Conservation (phyloP, 164 flowering plant species). For the Stephania japonica region DNA sequence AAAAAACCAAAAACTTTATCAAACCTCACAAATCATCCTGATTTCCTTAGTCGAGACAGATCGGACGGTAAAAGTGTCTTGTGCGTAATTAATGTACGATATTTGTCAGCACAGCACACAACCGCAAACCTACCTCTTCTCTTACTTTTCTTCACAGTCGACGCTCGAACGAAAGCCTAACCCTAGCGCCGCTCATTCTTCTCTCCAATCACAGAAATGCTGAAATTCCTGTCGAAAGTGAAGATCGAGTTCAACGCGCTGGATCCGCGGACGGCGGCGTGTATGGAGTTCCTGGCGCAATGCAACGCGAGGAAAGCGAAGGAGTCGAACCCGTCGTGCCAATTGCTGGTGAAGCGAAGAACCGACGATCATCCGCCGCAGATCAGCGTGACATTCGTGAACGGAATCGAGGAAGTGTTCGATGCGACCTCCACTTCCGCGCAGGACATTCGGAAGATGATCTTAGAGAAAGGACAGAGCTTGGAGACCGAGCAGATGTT, state of each 20-base stretch:
- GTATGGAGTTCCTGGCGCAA: constrained; percentile 91
- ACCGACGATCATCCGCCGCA: constrained; percentile 84
- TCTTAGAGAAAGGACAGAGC: constrained; percentile 68
- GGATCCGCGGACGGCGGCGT: constrained; percentile 71
- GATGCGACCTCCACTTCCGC: constrained; percentile 79
- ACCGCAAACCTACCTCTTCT: no score
- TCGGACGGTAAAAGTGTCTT: no score
- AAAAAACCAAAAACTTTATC: no score
- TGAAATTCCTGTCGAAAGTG: constrained; percentile 88
- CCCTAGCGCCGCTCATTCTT: no score
- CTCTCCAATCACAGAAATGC: constrained; percentile 40
- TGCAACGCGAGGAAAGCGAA: constrained; percentile 86
- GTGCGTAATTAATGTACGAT: no score
- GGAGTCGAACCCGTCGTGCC: constrained; percentile 87
- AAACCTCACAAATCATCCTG: no score
- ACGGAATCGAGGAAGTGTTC: constrained; percentile 68
- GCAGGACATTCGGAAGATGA: constrained; percentile 54
- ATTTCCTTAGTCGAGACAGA: no score
- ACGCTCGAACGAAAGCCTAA: no score
- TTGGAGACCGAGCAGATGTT: constrained; percentile 95
- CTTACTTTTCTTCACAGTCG: no score
- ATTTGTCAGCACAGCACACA: no score
- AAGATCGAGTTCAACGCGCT: constrained; percentile 81
- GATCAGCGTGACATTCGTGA: constrained; percentile 84
- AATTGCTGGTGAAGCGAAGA: constrained; percentile 70